Percentiles rank a stretch among this genome's conserved stretches.
Conservation (phyloP, 306 rosid species). For the Dalbergia cochinchinensis region DNA sequence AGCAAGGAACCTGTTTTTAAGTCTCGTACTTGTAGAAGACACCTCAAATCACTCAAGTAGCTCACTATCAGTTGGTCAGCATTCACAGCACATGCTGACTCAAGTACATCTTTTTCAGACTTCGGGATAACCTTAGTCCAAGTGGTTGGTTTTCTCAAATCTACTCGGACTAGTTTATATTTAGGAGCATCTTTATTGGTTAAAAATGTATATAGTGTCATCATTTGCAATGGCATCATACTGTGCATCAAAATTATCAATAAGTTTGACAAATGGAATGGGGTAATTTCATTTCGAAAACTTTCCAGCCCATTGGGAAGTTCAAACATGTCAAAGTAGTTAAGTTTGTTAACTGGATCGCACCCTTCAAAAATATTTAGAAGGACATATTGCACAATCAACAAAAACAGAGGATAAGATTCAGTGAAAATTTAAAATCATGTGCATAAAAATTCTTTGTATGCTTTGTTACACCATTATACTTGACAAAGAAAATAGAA, state of each 20-base stretch:
- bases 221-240: conserved; percentile 85
- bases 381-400: conserved; percentile 73
- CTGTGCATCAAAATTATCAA: conserved; percentile 83
- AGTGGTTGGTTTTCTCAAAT: conserved; percentile 75
- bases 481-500: conserved; percentile 33
- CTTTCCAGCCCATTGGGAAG: conserved; percentile 77
- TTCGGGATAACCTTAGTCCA: conserved; percentile 85
- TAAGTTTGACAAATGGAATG: conserved; percentile 76
- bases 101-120: conserved; percentile 86
- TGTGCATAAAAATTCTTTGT: conserved; percentile 12
- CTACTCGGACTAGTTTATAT: conserved; percentile 84
- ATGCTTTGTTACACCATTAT: conserved; percentile 13
- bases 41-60: conserved; percentile 93
- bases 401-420: conserved; percentile 36
- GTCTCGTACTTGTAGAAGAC: conserved; percentile 86
- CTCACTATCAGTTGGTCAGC: conserved; percentile 82
- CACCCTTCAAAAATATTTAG: conserved; percentile 74
- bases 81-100: conserved; percentile 84
- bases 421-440: conserved; percentile 22
- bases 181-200: conserved; percentile 97
- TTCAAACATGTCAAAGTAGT: conserved; percentile 76
- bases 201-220: conserved; percentile 73
- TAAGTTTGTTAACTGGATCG: conserved; percentile 93
- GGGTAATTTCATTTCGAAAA: conserved; percentile 61
- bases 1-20: conserved; percentile 77